Conservation (phyloP, 768 basidiomycete species). For the Hericium rajendrae region DNA sequence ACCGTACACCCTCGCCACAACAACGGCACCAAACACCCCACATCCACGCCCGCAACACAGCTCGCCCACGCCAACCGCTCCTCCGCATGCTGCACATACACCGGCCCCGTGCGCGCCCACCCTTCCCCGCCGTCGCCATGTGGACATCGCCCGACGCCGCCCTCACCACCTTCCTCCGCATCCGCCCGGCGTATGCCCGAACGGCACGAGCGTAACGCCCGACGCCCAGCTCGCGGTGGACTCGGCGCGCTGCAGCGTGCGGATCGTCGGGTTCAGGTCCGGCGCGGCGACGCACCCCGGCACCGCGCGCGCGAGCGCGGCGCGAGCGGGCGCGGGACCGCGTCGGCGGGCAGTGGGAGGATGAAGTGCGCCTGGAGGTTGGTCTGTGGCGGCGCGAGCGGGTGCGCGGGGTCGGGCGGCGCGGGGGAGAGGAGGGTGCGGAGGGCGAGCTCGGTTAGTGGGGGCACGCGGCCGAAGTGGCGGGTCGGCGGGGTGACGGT, state of each 20-base stretch:
- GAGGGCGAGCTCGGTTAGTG: conserved; percentile 11
- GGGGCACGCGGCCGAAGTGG: conserved; percentile 1
- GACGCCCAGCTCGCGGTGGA: conserved; percentile 4
- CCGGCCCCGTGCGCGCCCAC: conserved; percentile 9
- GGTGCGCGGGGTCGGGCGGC: background rate
- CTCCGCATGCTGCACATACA: conserved; percentile 8
- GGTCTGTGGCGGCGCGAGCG: background rate
- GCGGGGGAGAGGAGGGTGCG: conserved; percentile 10
- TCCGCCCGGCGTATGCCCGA: no score
- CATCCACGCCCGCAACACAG: conserved; percentile 6
- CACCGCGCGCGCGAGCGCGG: conserved; percentile 3
- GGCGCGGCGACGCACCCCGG: conserved; percentile 6
- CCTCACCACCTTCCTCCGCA: background rate
- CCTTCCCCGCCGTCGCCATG: background rate
- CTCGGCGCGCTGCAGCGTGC: conserved; percentile 8
- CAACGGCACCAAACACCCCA: conserved; percentile 11
- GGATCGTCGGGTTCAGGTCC: background rate
- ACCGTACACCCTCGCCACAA: conserved; percentile 12
- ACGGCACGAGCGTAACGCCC: background rate
- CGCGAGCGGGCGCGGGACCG: conserved; percentile 5
- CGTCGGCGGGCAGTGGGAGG: conserved; percentile 7
- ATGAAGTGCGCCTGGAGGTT: conserved; percentile 7
- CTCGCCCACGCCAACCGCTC: conserved; percentile 12
- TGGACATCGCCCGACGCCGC: conserved; percentile 9
- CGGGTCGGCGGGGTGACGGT: background rate